Evolutionary conservation across 306 rosid species (phyloP).

Genomic region (Pueraria montana): DNA sequence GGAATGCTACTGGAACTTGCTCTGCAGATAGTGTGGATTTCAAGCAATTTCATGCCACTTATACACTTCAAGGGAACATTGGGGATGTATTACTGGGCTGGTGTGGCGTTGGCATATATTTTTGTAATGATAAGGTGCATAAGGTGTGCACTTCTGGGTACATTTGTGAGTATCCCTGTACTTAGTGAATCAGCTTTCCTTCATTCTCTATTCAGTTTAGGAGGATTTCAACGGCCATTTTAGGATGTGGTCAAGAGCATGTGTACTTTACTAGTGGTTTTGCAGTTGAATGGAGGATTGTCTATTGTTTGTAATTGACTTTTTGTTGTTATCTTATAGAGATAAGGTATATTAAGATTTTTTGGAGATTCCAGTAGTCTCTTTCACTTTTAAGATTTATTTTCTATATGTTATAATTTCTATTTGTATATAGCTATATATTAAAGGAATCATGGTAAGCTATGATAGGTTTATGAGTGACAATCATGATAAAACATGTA

Average conservation of each 20-base stretch:
- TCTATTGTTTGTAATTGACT: constrained; percentile 7
- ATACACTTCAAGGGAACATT: constrained; percentile 81
- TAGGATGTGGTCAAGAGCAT: constrained; percentile 47
- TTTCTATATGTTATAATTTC: background rate
- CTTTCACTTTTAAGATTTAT: background rate
- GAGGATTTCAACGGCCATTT: constrained; percentile 73
- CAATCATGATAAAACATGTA: background rate
- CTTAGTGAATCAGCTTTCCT: constrained; percentile 72
- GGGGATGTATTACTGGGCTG: constrained; percentile 85
- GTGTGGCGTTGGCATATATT: constrained; percentile 69
- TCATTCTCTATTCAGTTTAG: constrained; percentile 67
- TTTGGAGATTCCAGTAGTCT: background rate
- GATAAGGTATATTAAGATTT: constrained; percentile 21
- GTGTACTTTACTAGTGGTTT: constrained; percentile 35
- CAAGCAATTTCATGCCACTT: constrained; percentile 85
- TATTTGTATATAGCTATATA: too few relatives aligned
- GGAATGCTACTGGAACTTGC: constrained; percentile 79
- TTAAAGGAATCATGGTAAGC: too few relatives aligned
- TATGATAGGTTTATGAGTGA: too few relatives aligned
- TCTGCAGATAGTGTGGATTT: constrained; percentile 64
- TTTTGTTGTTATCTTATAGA: background rate
- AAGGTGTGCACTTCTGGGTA: constrained; percentile 80
- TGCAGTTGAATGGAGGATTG: constrained; percentile 39
- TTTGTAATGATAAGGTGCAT: constrained; percentile 61
- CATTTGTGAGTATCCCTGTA: constrained; percentile 74